A percentile compares a stretch with the other conserved stretches of the same genome.
phyloP scores from a whole-genome alignment of 2,329 filamentous ascomycete species.

The Exophiala spinifera region DNA sequence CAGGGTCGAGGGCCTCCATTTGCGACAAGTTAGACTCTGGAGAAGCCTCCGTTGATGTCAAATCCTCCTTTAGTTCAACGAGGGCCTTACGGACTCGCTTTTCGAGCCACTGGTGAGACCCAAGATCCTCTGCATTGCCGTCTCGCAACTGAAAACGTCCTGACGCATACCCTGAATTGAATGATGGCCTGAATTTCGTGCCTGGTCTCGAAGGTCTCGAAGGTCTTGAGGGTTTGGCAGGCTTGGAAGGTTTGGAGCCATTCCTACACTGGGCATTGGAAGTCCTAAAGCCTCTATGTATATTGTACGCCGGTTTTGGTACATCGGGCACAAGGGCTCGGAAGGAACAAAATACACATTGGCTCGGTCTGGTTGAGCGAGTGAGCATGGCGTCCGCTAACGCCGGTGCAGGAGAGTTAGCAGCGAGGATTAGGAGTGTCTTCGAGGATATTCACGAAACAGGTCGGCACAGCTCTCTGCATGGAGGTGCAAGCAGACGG shows the following conservation, averaged over 20 bases:
- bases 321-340: conserved; percentile 20
- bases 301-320: conserved; percentile 26
- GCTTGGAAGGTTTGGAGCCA: not conserved
- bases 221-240: not conserved
- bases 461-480: too few relatives aligned
- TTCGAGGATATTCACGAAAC: not conserved
- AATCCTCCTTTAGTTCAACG: conserved; percentile 7
- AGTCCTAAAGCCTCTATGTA: conserved; percentile 33
- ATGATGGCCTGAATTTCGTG: not conserved
- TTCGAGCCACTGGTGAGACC: not conserved
- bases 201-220: conserved; percentile 2
- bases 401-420: not conserved
- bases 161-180: not conserved
- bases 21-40: conserved; percentile 12
- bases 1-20: conserved; percentile 20
- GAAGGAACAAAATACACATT: conserved; percentile 44
- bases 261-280: conserved; percentile 4
- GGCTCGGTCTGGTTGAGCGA: conserved; percentile 15
- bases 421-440: not conserved
- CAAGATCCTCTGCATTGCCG: too few relatives aligned
- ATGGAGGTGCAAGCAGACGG: not conserved
- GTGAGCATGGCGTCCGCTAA: conserved; percentile 15
- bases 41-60: conserved; percentile 10
- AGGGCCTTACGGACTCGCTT: conserved; percentile 9
- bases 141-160: too few relatives aligned